phyloP scores from a whole-genome alignment of 345 rosid genomes.

The Raphanus raphanistrum region DNA sequence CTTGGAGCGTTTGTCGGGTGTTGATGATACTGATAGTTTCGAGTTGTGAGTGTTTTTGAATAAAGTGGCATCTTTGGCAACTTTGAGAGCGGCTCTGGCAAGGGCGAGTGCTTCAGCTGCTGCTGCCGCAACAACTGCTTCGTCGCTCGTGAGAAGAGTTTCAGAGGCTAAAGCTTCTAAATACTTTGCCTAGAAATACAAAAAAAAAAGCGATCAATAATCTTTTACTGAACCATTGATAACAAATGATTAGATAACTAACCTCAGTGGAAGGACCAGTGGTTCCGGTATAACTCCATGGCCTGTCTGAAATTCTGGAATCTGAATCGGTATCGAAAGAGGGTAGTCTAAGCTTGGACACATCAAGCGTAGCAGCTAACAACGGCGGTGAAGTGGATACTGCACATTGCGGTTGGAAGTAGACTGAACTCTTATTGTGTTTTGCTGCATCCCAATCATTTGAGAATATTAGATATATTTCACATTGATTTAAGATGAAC shows the following conservation, averaged over 20 bases:
- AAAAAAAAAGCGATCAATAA: too few relatives aligned
- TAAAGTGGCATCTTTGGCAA: constrained; percentile 77
- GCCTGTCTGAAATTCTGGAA: constrained; percentile 40
- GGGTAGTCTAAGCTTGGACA: constrained; percentile 77
- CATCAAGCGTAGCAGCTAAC: constrained; percentile 57
- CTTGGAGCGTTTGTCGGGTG: constrained; percentile 42
- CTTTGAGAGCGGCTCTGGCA: constrained; percentile 84
- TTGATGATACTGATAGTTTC: constrained; percentile 28
- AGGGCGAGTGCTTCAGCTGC: constrained; percentile 93
- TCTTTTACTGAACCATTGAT: neutral
- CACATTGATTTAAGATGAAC: too few relatives aligned
- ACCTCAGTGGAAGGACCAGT: constrained; percentile 67
- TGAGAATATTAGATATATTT: too few relatives aligned
- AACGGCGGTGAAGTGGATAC: constrained; percentile 62
- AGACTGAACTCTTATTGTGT: constrained; percentile 44
- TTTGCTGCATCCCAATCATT: constrained; percentile 51
- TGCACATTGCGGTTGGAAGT: constrained; percentile 62
- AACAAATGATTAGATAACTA: neutral
- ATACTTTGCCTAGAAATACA: constrained; percentile 45
- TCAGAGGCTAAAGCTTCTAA: constrained; percentile 57
- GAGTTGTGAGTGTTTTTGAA: constrained; percentile 45
- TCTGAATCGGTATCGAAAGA: constrained; percentile 60
- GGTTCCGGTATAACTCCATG: constrained; percentile 61
- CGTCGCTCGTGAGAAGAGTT: constrained; percentile 74
- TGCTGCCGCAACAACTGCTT: constrained; percentile 81